Conservation (phyloP, 805 yeast species). For the Lachancea fermentati region DNA sequence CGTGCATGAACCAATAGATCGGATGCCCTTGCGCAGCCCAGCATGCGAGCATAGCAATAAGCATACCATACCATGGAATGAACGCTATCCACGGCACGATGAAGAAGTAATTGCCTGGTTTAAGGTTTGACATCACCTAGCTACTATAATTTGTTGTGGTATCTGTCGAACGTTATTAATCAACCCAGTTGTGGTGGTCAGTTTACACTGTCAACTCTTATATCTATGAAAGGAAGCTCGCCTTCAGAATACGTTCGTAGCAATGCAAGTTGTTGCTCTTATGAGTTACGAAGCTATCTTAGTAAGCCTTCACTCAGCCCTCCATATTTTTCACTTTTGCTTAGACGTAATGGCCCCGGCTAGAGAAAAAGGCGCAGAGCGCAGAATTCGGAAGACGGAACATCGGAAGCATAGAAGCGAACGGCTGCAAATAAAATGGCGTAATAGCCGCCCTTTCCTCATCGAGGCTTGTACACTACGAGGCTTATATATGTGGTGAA, state of each 20-base stretch:
- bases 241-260: not conserved
- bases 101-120: conserved; percentile 41
- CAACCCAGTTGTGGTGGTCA: no score
- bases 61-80: conserved; percentile 87
- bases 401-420: not conserved
- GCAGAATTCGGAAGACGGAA: not conserved
- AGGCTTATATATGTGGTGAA: no score
- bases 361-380: not conserved
- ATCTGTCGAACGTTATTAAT: no score
- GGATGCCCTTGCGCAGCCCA: conserved; percentile 86
- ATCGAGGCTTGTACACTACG: no score
- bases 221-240: not conserved
- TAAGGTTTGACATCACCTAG: conserved; percentile 1
- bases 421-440: not conserved
- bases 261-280: not conserved
- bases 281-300: not conserved
- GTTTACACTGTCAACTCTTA: not conserved
- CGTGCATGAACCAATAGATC: conserved; percentile 49
- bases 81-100: conserved; percentile 61
- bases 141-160: no score
- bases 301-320: conserved; percentile 4
- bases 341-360: conserved; percentile 1
- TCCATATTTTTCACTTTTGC: conserved; percentile 4
- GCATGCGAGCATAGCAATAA: conserved; percentile 65
- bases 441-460: not conserved